These are phyloP conservation scores for Sanghuangporus sanghuang DNA, from an alignment of 1,284 basidiomycete genomes.

Conservation along the genomic window DNA sequence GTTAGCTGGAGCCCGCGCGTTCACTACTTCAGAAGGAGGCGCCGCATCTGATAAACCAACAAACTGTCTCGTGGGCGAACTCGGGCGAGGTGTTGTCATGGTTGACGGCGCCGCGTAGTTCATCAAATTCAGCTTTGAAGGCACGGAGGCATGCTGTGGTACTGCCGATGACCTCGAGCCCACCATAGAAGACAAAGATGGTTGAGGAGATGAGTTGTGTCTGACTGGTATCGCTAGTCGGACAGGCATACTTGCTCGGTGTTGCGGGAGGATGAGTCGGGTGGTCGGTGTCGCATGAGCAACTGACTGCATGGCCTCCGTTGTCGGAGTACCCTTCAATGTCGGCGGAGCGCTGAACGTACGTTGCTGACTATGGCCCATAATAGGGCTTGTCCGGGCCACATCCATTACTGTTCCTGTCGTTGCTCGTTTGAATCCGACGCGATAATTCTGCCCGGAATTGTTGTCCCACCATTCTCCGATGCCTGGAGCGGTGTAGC, in stretches of 20 bases:
- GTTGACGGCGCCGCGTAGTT: constrained; percentile 43
- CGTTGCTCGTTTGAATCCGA: constrained; percentile 45
- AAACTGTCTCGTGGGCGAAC: background rate
- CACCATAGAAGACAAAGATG: constrained; percentile 5
- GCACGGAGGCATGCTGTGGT: constrained; percentile 14
- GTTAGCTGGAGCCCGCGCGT: background rate
- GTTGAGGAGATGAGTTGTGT: constrained; percentile 14
- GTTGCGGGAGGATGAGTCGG: constrained; percentile 12
- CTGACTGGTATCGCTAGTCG: constrained; percentile 6
- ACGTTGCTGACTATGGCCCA: constrained; percentile 27
- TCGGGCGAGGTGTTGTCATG: constrained; percentile 25
- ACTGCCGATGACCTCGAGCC: constrained; percentile 2
- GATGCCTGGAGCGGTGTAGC: constrained; percentile 46
- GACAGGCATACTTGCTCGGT: constrained; percentile 7
- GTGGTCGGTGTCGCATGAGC: constrained; percentile 16
- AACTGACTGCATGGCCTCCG: constrained; percentile 17
- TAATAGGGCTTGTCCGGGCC: constrained; percentile 2
- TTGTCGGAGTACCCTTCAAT: constrained; percentile 30
- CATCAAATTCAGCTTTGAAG: constrained; percentile 39
- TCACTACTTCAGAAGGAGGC: background rate
- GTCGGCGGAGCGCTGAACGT: constrained; percentile 33
- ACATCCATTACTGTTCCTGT: constrained; percentile 3
- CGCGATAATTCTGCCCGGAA: constrained; percentile 68
- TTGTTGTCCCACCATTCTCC: constrained; percentile 91
- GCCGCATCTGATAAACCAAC: constrained; percentile 9